These are phyloP conservation scores for Alternaria burnsii DNA, from an alignment of 2,329 filamentous ascomycete species.

Conservation along the genomic window DNA sequence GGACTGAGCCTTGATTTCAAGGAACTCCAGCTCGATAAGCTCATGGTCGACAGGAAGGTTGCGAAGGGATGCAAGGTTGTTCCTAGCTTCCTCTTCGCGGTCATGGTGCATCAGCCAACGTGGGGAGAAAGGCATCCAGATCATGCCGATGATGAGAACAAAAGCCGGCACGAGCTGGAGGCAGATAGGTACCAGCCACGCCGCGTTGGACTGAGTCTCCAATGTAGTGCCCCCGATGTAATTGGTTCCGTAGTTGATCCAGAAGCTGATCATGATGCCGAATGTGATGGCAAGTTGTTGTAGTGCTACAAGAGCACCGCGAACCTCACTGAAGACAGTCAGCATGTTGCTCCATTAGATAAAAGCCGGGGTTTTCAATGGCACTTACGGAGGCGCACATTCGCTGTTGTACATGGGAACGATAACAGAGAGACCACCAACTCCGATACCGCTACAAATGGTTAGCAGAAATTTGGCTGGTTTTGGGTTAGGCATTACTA, in stretches of 20 bases:
- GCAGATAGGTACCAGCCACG: conserved; percentile 78
- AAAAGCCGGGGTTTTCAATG: rapidly evolving
- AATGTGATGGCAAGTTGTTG: conserved; percentile 69
- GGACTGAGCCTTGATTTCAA: conserved; percentile 83
- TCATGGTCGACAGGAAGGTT: conserved; percentile 69
- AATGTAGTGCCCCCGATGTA: conserved; percentile 65
- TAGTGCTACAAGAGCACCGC: conserved; percentile 70
- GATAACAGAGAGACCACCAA: conserved; percentile 74
- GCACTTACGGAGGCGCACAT: conserved; percentile 57
- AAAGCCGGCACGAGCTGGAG: conserved; percentile 74
- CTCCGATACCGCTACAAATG: conserved; percentile 63
- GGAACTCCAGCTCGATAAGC: conserved; percentile 76
- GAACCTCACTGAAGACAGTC: conserved; percentile 62
- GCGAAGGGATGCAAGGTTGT: conserved; percentile 70
- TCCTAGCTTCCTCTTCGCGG: conserved; percentile 72
- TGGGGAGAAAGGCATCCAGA: conserved; percentile 82
- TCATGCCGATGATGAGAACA: conserved; percentile 73
- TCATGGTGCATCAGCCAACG: conserved; percentile 77
- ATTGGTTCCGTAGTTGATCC: conserved; percentile 54
- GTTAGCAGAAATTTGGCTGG: conserved; percentile 18
- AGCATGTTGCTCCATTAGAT: conserved; percentile 30
- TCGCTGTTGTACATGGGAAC: conserved; percentile 63
- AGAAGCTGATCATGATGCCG: conserved; percentile 50
- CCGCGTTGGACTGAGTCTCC: conserved; percentile 67
- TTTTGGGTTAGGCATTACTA: conserved; percentile 17